Evolutionary conservation across 805 yeast genomes (phyloP).

Genomic region (Saccharomycopsis oosterbeekiorum): DNA sequence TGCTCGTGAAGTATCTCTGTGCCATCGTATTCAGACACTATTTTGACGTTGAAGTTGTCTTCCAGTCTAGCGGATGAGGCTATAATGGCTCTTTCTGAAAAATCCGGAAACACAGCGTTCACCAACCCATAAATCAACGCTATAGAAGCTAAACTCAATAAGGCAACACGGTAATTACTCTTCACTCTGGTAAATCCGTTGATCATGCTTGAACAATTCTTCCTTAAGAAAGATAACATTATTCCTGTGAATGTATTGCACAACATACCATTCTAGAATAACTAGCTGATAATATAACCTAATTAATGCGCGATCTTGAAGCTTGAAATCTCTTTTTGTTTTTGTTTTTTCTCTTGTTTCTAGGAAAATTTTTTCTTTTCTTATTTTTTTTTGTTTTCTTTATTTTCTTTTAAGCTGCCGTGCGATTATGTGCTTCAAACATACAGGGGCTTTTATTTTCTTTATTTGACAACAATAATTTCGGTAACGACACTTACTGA

Average conservation of each 20-base stretch:
- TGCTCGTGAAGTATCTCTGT: not conserved
- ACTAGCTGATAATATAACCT: too few species aligned
- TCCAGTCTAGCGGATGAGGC: not conserved
- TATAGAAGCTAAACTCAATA: not conserved
- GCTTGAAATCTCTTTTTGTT: too few species aligned
- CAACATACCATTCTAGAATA: too few species aligned
- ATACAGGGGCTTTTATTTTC: too few species aligned
- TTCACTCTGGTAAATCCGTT: constrained; percentile 1
- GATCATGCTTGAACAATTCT: not conserved
- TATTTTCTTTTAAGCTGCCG: not conserved
- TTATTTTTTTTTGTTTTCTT: too few species aligned
- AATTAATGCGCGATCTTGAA: too few species aligned
- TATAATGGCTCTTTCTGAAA: not conserved
- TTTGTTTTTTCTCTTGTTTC: not conserved
- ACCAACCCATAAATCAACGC: not conserved
- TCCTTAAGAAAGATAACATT: not conserved
- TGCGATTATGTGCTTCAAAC: too few species aligned
- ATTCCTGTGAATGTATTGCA: too few species aligned
- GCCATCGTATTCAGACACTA: not conserved
- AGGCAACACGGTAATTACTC: not conserved
- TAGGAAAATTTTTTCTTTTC: not conserved
- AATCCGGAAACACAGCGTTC: not conserved
- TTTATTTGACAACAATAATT: too few species aligned
- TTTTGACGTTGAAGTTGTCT: not conserved
- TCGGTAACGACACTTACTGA: too few species aligned